Percentiles rank a stretch among this genome's conserved stretches.
These are phyloP conservation scores for Saturnispora serradocipensis DNA, from an alignment of 805 yeast species.

Conservation along the genomic window DNA sequence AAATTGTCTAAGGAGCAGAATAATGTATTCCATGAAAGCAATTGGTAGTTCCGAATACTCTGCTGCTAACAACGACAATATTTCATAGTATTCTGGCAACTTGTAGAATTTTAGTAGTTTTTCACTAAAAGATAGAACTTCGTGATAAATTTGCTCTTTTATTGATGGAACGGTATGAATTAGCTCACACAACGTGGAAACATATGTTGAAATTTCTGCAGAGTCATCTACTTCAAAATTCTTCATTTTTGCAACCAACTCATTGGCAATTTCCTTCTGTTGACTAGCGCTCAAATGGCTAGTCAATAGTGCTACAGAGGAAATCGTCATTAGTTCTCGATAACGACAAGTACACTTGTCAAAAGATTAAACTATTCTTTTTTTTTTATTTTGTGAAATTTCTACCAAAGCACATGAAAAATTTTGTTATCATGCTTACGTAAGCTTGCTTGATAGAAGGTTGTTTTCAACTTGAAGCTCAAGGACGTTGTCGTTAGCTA, in stretches of 20 bases:
- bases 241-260: slow-evolving; percentile 5
- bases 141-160: slow-evolving; percentile 3
- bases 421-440: not conserved
- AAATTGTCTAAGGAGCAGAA: slow-evolving; percentile 6
- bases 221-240: not conserved
- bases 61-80: slow-evolving; percentile 20
- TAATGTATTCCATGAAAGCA: slow-evolving; percentile 9
- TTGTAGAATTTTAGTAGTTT: slow-evolving; percentile 1
- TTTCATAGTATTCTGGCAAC: slow-evolving; percentile 3
- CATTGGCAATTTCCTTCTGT: slow-evolving; percentile 8
- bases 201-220: slow-evolving; percentile 2
- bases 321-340: not conserved
- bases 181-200: slow-evolving; percentile 18
- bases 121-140: slow-evolving; percentile 7
- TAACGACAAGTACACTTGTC: not conserved
- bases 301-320: slow-evolving; percentile 11
- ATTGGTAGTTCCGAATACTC: slow-evolving; percentile 23
- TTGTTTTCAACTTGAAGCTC: slow-evolving; percentile 42
- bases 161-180: slow-evolving; percentile 9
- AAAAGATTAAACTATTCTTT: not conserved
- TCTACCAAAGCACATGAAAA: not conserved
- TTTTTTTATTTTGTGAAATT: not conserved
- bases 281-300: slow-evolving; percentile 11
- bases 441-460: slow-evolving; percentile 20
- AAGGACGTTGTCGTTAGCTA: slow-evolving; percentile 42